A percentile compares a stretch with the other conserved stretches of the same genome.
phyloP scores from a whole-genome alignment of 148 eudicot species.

The Persicaria tinctoria region DNA sequence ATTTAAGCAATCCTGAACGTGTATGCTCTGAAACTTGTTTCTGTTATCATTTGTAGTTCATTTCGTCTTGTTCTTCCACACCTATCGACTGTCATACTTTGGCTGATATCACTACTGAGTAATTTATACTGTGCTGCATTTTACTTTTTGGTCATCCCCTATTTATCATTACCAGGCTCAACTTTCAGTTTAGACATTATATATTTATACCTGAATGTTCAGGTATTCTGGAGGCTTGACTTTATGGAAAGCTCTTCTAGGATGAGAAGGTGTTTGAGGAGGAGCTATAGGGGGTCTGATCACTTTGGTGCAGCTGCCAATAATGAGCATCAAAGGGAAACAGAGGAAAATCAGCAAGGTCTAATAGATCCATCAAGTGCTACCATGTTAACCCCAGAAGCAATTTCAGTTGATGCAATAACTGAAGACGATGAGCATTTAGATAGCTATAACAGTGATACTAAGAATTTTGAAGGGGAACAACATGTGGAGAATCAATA shows the following conservation, averaged over 20 bases:
- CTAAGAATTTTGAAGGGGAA: slow-evolving; percentile 34
- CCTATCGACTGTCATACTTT: neutral
- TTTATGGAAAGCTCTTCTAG: slow-evolving; percentile 80
- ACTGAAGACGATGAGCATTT: slow-evolving; percentile 68
- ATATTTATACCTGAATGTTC: slow-evolving; percentile 3
- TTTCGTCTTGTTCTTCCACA: neutral
- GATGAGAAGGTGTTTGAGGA: slow-evolving; percentile 79
- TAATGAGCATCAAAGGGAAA: slow-evolving; percentile 48
- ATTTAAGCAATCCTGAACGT: slow-evolving; percentile 51
- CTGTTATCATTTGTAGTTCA: neutral
- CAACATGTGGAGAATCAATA: slow-evolving; percentile 38
- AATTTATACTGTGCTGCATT: neutral
- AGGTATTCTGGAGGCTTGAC: slow-evolving; percentile 97
- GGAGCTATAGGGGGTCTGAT: slow-evolving; percentile 74
- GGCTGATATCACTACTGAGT: neutral
- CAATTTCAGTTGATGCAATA: slow-evolving; percentile 57
- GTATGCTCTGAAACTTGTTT: slow-evolving; percentile 31
- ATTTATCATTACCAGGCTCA: neutral
- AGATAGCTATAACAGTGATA: slow-evolving; percentile 31
- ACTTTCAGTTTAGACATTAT: neutral
- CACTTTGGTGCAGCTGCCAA: slow-evolving; percentile 90
- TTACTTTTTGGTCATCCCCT: neutral
- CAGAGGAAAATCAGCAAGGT: slow-evolving; percentile 29
- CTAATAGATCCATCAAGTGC: slow-evolving; percentile 61
- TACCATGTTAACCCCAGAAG: slow-evolving; percentile 69